Percentiles rank a stretch among this genome's conserved stretches.
Conservation (phyloP, 805 yeast species). For the Saccharomycopsis schoenii region DNA sequence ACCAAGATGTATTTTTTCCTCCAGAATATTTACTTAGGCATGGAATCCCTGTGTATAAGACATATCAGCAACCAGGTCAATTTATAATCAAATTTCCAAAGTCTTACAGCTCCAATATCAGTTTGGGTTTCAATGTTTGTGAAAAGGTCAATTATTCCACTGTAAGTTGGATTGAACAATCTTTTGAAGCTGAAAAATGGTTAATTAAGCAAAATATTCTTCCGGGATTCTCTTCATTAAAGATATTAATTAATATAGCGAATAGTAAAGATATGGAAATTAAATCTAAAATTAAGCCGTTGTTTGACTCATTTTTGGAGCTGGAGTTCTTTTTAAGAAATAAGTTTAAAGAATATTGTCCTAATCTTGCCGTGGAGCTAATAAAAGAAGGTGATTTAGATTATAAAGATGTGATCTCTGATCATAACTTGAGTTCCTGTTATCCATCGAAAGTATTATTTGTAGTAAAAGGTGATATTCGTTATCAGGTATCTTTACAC, state of each 20-base stretch:
- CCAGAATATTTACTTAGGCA: slow-evolving; percentile 37
- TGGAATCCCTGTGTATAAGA: slow-evolving; percentile 39
- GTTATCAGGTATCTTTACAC: slow-evolving; percentile 26
- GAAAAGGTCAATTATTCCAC: slow-evolving; percentile 54
- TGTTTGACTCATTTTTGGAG: slow-evolving; percentile 28
- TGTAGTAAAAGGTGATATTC: slow-evolving; percentile 23
- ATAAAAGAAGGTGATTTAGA: slow-evolving; percentile 31
- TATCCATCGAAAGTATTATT: slow-evolving; percentile 48
- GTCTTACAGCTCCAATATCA: slow-evolving; percentile 39
- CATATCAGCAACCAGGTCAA: slow-evolving; percentile 55
- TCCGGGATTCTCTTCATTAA: slow-evolving; percentile 44
- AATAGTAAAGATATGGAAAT: slow-evolving; percentile 26
- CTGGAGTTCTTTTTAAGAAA: slow-evolving; percentile 37
- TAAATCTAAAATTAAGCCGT: slow-evolving; percentile 26
- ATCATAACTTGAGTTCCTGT: slow-evolving; percentile 38
- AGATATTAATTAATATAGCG: slow-evolving; percentile 38
- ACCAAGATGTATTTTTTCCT: slow-evolving; percentile 38
- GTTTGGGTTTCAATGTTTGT: slow-evolving; percentile 46
- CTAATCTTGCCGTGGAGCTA: slow-evolving; percentile 14
- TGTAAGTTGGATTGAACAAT: slow-evolving; percentile 41
- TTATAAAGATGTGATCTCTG: slow-evolving; percentile 32
- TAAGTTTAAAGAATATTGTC: slow-evolving; percentile 26
- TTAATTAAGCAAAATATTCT: slow-evolving; percentile 34
- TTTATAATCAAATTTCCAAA: slow-evolving; percentile 48
- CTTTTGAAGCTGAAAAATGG: slow-evolving; percentile 44